Evolutionary conservation across 202 grass and related monocot species (phyloP).

Genomic region (Eragrostis tef): DNA sequence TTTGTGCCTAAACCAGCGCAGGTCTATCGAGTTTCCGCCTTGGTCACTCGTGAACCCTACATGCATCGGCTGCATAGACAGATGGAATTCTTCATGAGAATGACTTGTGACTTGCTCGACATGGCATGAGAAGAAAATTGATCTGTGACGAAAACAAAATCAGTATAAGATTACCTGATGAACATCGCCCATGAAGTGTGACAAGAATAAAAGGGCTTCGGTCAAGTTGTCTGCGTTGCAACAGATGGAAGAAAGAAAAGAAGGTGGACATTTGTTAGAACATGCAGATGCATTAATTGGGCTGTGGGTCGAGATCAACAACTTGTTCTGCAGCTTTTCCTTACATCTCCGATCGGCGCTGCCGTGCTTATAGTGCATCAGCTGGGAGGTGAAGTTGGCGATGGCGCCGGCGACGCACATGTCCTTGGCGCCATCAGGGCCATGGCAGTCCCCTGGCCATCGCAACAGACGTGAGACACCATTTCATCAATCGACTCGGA

Average conservation of each 20-base stretch:
- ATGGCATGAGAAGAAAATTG: background rate
- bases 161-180: conserved; percentile 59
- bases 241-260: background rate
- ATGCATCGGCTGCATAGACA: conserved; percentile 76
- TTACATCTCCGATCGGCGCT: conserved; percentile 74
- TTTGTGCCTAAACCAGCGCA: conserved; percentile 78
- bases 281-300: background rate
- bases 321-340: background rate
- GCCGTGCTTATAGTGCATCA: conserved; percentile 79
- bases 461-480: background rate
- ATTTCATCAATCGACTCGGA: background rate
- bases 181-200: conserved; percentile 95
- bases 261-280: background rate
- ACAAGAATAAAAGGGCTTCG: conserved; percentile 78
- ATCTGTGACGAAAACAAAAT: background rate
- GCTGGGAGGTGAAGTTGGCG: conserved; percentile 80
- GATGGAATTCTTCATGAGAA: background rate
- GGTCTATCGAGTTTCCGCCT: conserved; percentile 76
- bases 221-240: conserved; percentile 78
- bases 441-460: conserved; percentile 74
- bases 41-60: conserved; percentile 82
- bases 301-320: background rate
- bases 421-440: conserved; percentile 57
- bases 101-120: background rate
- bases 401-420: conserved; percentile 89